Conservation (phyloP, 805 yeast species). For the Myxozyma vanderwaltii region DNA sequence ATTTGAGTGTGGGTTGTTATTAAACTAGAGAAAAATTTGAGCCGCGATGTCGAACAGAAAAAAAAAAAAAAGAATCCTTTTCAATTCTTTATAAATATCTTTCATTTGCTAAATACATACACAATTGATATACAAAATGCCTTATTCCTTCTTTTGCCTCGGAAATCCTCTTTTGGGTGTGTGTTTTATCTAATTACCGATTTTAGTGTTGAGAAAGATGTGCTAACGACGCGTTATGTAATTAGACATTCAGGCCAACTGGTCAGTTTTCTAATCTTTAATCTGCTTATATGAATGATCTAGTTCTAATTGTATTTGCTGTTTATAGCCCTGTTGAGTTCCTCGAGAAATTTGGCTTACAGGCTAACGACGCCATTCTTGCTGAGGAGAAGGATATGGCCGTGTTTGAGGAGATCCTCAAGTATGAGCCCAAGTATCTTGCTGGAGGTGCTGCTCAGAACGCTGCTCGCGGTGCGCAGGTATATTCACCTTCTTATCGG, state of each 20-base stretch:
- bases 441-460: conserved; percentile 99
- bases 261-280: conserved; percentile 16
- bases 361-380: conserved; percentile 92
- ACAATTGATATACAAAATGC: conserved; percentile 15
- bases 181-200: background rate
- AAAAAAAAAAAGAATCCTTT: background rate
- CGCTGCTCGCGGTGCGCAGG: conserved; percentile 96
- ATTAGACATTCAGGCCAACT: conserved; percentile 35
- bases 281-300: background rate
- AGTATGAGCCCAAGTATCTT: conserved; percentile 63
- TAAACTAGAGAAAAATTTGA: background rate
- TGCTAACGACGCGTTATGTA: conserved; percentile 2
- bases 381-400: conserved; percentile 82
- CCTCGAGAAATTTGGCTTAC: conserved; percentile 77
- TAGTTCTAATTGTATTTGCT: background rate
- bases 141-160: conserved; percentile 30
- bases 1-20: too few relatives aligned
- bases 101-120: background rate
- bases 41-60: background rate
- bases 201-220: background rate
- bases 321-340: conserved; percentile 24
- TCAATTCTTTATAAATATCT: background rate
- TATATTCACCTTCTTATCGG: background rate
- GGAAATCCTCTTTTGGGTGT: conserved; percentile 37
- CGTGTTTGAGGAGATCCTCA: conserved; percentile 74